Evolutionary conservation across 2,329 filamentous ascomycete species (phyloP), one percentile per base, ranked within the genome.

Genomic region (Aspergillus pseudoglaucus): DNA sequence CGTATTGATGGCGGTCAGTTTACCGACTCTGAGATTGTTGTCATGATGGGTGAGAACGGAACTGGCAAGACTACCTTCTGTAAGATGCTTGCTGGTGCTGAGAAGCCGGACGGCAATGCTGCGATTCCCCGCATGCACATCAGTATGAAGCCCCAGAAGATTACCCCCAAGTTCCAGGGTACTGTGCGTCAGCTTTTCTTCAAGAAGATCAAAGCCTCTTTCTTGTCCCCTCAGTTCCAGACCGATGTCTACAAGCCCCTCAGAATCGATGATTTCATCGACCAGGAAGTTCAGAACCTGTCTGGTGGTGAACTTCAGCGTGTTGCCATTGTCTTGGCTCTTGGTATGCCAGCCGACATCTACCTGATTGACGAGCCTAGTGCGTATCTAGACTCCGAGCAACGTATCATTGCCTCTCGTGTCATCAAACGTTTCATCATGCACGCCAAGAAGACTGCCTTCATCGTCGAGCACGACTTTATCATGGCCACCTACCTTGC

Each of bases 361-460:
- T 98, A 98, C 72, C 80, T 98, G 55, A 98, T 98, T 64, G 93
- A 98, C 66, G 93, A 98, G 75, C 93, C 93, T 42, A 93, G 87
- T 59, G 90, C 90, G 53, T 98, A 98, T 73, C 87, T 98, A 50
- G 93, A 98, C 71, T 97, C 93, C 44, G 93, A 98, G 75, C 93
- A 98, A 75, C 91, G 93, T 87, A 95, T 98, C 66, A 85, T 98
- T 61, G 91, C 90, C 53, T 87, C 91, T 41, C 87, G 90, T 66
- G 94, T 98, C 67, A 98, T 98, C 77, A 98, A 98, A 80, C 87
- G 93, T 58, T 98, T 95, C 80, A 98, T 98, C 73, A 98, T 98
- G 93, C 91, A 98, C 78, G 85, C 90, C 62, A 97, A 97, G 84
- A 97, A 97, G 83, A 98, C 93, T 0, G 93, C 93, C 44, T 98